Evolutionary conservation across 768 basidiomycete species (phyloP), one percentile per base, ranked within the genome.

Genomic region (Trametes cingulata): DNA sequence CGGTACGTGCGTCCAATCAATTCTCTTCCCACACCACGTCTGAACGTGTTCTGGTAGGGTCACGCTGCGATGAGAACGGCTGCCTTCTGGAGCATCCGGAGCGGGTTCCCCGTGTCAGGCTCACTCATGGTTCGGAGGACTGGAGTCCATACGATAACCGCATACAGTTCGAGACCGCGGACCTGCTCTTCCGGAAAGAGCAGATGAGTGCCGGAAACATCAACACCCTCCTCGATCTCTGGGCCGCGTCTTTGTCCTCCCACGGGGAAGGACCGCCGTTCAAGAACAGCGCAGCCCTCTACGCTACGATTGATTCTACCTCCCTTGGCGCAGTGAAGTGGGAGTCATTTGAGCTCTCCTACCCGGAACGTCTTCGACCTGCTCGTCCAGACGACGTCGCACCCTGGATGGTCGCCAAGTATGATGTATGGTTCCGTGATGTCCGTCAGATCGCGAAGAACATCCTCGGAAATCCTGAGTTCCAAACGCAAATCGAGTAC

Each of bases 301-400:
- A 71, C 36, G 35, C 37, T 2, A 69, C 62, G 17, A 73, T 73
- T 22, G 66, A 70, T 43, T 35, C 47, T 15, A 77, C 72, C 17
- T 56, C 48, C 10, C 46, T 71, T 19, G 76, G 76, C 15, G 73
- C 74, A 25, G 66, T 70, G 13, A 72, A 74, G 0, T 81, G 79
- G 78, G 20, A 73, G 6, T 67, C 64, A 2, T 76, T 79, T 55
- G 53, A 64, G 0, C 42, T 76, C 17, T 45, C 56, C 10, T 76
- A 74, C 33, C 20, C 42, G 8, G 17, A 52, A 55, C 1, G 67
- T 66, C 2, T 37, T 33, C 0, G 29, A 33, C 29, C 13, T 17
- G 17, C 62, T 61, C 17, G 41, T 10, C 64, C 65, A 0, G 56
- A 58, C 0, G 39, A 40, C 39, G 40, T 48, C 10, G 66, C 68